Conservation (phyloP, 306 rosid species). For the Quillaja saponaria region DNA sequence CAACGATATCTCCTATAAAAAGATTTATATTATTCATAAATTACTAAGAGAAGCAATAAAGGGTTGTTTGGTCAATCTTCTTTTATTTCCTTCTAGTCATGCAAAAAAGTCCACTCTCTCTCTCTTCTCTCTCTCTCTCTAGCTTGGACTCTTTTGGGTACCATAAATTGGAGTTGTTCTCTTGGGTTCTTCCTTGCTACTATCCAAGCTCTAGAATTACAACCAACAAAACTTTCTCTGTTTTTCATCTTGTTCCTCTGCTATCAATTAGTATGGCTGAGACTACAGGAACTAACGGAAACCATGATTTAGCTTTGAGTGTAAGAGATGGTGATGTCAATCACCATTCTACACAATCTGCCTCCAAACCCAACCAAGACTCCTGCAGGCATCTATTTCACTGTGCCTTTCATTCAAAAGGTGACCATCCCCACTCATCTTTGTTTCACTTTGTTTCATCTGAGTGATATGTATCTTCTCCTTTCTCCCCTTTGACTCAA, state of each 20-base stretch:
- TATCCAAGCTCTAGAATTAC: no score
- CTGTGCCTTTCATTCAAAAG: conserved; percentile 70
- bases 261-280: conserved; percentile 53
- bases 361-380: conserved; percentile 6
- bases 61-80: conserved; percentile 6
- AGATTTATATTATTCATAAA: background rate
- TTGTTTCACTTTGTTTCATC: background rate
- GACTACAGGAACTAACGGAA: conserved; percentile 37
- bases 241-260: background rate
- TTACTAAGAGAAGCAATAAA: background rate
- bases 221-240: no score
- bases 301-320: conserved; percentile 36
- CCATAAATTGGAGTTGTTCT: conserved; percentile 49
- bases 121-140: background rate
- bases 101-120: conserved; percentile 27
- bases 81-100: background rate
- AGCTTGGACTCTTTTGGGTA: conserved; percentile 16
- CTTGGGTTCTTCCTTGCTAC: background rate
- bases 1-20: conserved; percentile 37
- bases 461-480: no score
- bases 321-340: no score
- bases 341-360: no score
- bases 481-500: no score
- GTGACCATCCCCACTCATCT: conserved; percentile 28
- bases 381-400: conserved; percentile 19